These are phyloP conservation scores for Claviceps sorghi DNA, from an alignment of 2,329 filamentous ascomycete genomes.

Conservation along the genomic window DNA sequence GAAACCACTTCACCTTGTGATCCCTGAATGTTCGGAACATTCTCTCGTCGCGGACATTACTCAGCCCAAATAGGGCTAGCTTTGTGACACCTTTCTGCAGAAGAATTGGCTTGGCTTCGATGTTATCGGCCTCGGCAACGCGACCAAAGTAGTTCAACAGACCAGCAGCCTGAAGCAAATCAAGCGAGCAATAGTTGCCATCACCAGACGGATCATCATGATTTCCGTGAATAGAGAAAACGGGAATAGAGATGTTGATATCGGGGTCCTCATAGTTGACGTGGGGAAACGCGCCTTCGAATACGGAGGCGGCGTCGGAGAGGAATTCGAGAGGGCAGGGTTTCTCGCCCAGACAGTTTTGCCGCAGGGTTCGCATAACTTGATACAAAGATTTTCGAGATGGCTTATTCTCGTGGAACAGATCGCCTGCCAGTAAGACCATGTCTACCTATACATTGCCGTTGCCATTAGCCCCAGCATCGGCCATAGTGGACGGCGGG, in stretches of 20 bases:
- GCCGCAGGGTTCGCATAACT: conserved; percentile 84
- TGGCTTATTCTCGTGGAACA: conserved; percentile 97
- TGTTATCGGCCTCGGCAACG: conserved; percentile 83
- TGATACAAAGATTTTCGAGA: conserved; percentile 93
- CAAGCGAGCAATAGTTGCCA: conserved; percentile 78
- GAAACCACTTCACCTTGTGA: conserved; percentile 85
- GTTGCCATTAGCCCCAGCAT: background rate
- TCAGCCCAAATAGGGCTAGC: conserved; percentile 82
- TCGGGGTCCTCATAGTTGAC: conserved; percentile 97
- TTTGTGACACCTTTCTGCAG: conserved; percentile 90
- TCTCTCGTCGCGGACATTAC: conserved; percentile 90
- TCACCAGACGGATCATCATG: conserved; percentile 98
- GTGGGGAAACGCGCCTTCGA: conserved; percentile 77
- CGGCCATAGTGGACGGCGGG: background rate
- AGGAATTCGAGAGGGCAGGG: conserved; percentile 91
- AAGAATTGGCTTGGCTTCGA: conserved; percentile 78
- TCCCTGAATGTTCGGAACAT: conserved; percentile 89
- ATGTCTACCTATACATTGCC: conserved; percentile 56
- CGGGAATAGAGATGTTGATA: conserved; percentile 91
- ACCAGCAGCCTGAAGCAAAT: conserved; percentile 80
- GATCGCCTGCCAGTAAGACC: conserved; percentile 84
- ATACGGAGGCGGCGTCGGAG: conserved; percentile 82
- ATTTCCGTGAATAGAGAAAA: conserved; percentile 97
- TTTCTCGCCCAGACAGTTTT: conserved; percentile 90
- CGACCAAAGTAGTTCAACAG: conserved; percentile 93